Percentiles rank a stretch among this genome's conserved stretches.
These are phyloP conservation scores for Oryza glaberrima DNA, from an alignment of 176 grass and related monocot species.

Conservation along the genomic window DNA sequence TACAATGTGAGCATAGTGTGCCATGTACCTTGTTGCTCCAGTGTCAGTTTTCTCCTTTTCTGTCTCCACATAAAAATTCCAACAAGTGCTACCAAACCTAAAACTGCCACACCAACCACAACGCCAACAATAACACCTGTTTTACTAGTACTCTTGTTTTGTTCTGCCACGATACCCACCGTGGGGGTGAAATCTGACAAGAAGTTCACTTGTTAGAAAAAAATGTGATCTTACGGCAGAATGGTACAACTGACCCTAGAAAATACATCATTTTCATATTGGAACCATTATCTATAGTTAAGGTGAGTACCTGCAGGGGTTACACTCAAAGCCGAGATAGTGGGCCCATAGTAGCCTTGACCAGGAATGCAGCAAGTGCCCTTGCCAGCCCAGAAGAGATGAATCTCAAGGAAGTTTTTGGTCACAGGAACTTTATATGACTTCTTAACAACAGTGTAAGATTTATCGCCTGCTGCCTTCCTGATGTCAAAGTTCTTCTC, in stretches of 20 bases:
- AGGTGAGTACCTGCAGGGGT: constrained; percentile 54
- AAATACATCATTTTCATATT: not conserved
- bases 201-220: constrained; percentile 41
- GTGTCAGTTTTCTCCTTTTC: constrained; percentile 49
- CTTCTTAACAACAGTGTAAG: constrained; percentile 63
- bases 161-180: constrained; percentile 34
- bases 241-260: not conserved
- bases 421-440: constrained; percentile 60
- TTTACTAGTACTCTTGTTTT: constrained; percentile 46
- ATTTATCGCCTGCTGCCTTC: constrained; percentile 63
- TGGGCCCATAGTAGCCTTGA: constrained; percentile 80
- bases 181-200: constrained; percentile 70
- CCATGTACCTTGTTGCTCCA: constrained; percentile 53
- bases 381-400: constrained; percentile 98
- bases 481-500: constrained; percentile 84
- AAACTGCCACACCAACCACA: constrained; percentile 51
- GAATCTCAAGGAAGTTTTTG: constrained; percentile 88
- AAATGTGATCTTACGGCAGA: not conserved
- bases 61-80: constrained; percentile 52
- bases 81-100: constrained; percentile 49
- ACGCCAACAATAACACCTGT: constrained; percentile 58
- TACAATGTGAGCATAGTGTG: not conserved
- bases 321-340: constrained; percentile 82
- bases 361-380: constrained; percentile 84
- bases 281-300: not conserved